Conservation (phyloP, 495 filamentous ascomycete species). For the Ramalina peruviana region DNA sequence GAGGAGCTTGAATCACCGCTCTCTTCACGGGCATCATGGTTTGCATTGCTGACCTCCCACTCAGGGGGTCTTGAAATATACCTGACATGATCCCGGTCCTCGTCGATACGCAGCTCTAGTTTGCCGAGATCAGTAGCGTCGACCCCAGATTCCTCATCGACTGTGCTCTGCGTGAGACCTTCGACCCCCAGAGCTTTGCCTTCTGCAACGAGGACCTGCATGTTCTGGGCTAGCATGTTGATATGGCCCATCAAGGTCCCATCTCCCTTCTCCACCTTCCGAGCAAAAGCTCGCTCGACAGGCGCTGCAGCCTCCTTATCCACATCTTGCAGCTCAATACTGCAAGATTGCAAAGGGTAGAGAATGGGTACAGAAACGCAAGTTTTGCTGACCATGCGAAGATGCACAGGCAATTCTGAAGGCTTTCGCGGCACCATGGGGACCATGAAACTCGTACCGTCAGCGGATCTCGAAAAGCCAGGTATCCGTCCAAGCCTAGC, state of each 20-base stretch:
- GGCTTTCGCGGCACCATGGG: slow-evolving; percentile 56
- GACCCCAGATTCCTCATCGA: background rate
- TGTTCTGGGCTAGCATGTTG: slow-evolving; percentile 64
- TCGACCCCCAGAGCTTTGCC: slow-evolving; percentile 2
- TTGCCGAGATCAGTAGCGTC: background rate
- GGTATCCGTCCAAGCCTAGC: slow-evolving; percentile 58
- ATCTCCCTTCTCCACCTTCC: slow-evolving; percentile 43
- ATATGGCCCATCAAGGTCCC: slow-evolving; percentile 58
- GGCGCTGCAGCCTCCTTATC: slow-evolving; percentile 43
- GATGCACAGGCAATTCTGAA: slow-evolving; percentile 42
- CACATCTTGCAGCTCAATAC: slow-evolving; percentile 51
- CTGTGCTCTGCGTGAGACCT: slow-evolving; percentile 8
- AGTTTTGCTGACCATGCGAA: slow-evolving; percentile 50
- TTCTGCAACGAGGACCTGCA: slow-evolving; percentile 52
- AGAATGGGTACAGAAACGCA: slow-evolving; percentile 56
- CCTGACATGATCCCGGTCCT: slow-evolving; percentile 51
- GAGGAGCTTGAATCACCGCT: slow-evolving; percentile 27
- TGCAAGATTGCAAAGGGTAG: slow-evolving; percentile 59
- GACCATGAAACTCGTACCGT: slow-evolving; percentile 57
- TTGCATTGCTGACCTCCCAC: slow-evolving; percentile 35
- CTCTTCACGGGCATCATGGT: slow-evolving; percentile 22
- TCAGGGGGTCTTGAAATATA: slow-evolving; percentile 73
- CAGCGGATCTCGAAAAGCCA: slow-evolving; percentile 53
- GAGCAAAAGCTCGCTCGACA: slow-evolving; percentile 51
- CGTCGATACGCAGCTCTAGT: slow-evolving; percentile 6